Percentiles rank a stretch among this genome's conserved stretches.
These are phyloP conservation scores for Argentina anserina DNA, from an alignment of 306 rosid species.

Conservation along the genomic window DNA sequence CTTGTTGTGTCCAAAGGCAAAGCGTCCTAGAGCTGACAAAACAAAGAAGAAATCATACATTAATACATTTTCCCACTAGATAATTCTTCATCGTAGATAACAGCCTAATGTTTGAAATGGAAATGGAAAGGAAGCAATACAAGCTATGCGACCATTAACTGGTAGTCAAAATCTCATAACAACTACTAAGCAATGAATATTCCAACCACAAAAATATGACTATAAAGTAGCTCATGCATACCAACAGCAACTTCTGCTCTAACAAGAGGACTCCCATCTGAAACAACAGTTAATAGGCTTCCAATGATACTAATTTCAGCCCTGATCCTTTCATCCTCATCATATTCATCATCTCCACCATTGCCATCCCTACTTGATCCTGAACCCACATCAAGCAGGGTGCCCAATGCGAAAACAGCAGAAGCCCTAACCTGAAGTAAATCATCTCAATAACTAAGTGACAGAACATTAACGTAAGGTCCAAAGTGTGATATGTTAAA, in stretches of 20 bases:
- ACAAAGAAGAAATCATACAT: neutral
- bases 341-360: conserved; percentile 83
- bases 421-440: conserved; percentile 91
- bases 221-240: conserved; percentile 46
- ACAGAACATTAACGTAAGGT: conserved; percentile 4
- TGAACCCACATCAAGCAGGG: conserved; percentile 83
- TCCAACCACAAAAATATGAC: conserved; percentile 14
- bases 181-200: neutral
- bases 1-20: conserved; percentile 96
- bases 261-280: conserved; percentile 98
- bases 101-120: neutral
- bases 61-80: neutral
- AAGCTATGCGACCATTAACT: neutral
- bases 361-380: conserved; percentile 58
- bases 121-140: neutral
- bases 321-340: conserved; percentile 82
- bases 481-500: conserved; percentile 4
- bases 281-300: conserved; percentile 73
- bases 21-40: conserved; percentile 75
- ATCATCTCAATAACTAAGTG: conserved; percentile 14
- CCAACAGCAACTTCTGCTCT: conserved; percentile 98
- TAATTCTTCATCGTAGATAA: conserved; percentile 5
- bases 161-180: neutral
- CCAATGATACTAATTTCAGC: conserved; percentile 77
- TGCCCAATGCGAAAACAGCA: conserved; percentile 90